phyloP scores from a whole-genome alignment of 2,329 filamentous ascomycete genomes.

The Aspergillus sp. region DNA sequence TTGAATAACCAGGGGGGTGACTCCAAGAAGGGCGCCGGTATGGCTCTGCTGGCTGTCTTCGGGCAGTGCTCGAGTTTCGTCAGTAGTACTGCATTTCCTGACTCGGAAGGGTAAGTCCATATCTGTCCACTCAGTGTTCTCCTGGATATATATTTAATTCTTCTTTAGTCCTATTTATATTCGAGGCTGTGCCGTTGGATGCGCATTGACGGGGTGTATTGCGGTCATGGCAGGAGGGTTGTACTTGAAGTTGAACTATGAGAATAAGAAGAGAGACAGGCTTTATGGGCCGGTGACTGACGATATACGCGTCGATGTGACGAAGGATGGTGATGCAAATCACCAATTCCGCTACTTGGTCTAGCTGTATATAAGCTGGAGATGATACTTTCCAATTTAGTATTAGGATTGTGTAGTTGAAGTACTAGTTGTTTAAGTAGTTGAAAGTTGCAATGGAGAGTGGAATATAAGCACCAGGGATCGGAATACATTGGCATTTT shows the following conservation, averaged over 20 bases:
- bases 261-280: conserved; percentile 23
- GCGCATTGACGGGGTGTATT: conserved; percentile 24
- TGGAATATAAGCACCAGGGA: no score
- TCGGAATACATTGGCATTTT: no score
- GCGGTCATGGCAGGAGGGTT: conserved; percentile 22
- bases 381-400: not conserved
- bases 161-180: conserved; percentile 18
- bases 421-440: no score
- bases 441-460: no score
- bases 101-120: conserved; percentile 16
- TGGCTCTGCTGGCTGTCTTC: conserved; percentile 25
- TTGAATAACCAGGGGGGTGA: conserved; percentile 28
- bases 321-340: conserved; percentile 22
- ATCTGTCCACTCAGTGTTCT: not conserved
- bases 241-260: conserved; percentile 15
- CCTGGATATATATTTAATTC: not conserved
- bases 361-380: conserved; percentile 5
- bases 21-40: conserved; percentile 25
- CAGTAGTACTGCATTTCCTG: conserved; percentile 24
- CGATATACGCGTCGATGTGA: conserved; percentile 24
- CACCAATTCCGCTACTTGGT: conserved; percentile 24
- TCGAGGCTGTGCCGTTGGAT: conserved; percentile 23
- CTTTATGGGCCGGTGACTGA: conserved; percentile 20
- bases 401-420: no score
- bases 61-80: conserved; percentile 27